Base-by-base conservation (phyloP, 2,329 filamentous ascomycete species). In the Trichoderma sp. region DNA sequence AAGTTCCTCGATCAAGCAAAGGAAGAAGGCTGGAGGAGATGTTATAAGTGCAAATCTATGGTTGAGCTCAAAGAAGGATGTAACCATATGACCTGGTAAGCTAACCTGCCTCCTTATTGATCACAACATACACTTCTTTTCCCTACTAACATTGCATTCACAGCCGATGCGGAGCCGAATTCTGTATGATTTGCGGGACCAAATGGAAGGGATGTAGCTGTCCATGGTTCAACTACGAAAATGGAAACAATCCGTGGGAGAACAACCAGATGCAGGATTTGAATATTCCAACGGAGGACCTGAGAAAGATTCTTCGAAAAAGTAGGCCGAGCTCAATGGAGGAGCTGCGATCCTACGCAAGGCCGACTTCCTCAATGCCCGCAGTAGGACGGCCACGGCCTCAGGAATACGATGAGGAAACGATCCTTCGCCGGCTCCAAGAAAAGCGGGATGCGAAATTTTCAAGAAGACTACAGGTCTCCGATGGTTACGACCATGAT, bases 171-270 rank as follows among this genome's bases (percentile, higher is more conserved):
- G 89, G 86, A 62, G 91, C 91, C 30, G 85, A 96, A 71, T 96
- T 96, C 72, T 97, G 93, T 78, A 93, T 95, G 85, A 83, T 91
- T 28, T 97, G 93, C 73, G 92, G 90, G 24, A 74, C 81, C 39
- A 90, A 90, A 71, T 96, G 92, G 92, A 94, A 92, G 78, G 88
- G 83, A 1, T 96, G 92, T 73, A 87, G 90, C 61, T 96, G 92
- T 69, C 89, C 90, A 0, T 91, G 88, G 87, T 93, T 93, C 80
- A 90, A 88, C 73, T 85, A 88, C 71, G 82, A 86, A 28, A 69
- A 74, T 56, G 61, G 57, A 57, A 57, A 34, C 26, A 66, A 64
- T 58, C 59, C 64, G 34, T 64, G 44, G 44, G 48, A 60, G 24
- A 63, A 64, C 10, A 64, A 59, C 41, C 54, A 47, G n/a, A 68